Evolutionary conservation across 2,329 filamentous ascomycete genomes (phyloP), one percentile per base, ranked within the genome.

Genomic region (Phoma sp.): DNA sequence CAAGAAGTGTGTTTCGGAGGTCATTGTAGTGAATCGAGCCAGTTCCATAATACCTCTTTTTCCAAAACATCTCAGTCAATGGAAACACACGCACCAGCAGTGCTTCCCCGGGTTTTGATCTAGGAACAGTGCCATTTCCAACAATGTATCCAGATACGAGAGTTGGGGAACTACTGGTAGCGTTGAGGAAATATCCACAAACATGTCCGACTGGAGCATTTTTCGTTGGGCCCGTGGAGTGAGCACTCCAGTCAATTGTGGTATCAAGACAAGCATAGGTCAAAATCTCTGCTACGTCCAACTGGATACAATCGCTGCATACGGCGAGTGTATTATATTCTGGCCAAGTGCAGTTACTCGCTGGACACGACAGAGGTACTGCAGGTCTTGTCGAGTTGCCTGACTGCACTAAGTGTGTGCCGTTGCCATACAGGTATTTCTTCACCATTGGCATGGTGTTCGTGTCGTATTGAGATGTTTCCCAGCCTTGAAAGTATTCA

Each of bases 261-360:
- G 45, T 59, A 2, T n/a, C 29, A 0, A 64, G 40, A 41, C 68
- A 70, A 1, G 40, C 50, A 38, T 56, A 68, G 1, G 45, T 59
- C 5, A 70, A 57, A 0, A 64, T 22, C 1, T 60, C 6, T 1
- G 65, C 57, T 1, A 63, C 40, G 3, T 69, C 68, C 13, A 43
- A 43, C 2, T 36, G n/a, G 13, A 8, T 22, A 17, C 69, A 72
- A 1, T 48, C 38, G 39, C 64, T 68, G n/a, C 69, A 72, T 1
- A 71, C 47, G 0, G 61, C 25, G 68, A 38, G 22, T 70, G 68
- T 68, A 0, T 73, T 57, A 29, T 73, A 72, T 0, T 1, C 7
- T 0, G 67, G 64, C 68, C 68, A 74, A 0, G 66, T 67, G 17
- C 71, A 74, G 9, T 72, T 73, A 6, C 64, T 70, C 0, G 59